phyloP scores from a whole-genome alignment of 768 basidiomycete species.

The Cystofilobasidium bisporidii region DNA sequence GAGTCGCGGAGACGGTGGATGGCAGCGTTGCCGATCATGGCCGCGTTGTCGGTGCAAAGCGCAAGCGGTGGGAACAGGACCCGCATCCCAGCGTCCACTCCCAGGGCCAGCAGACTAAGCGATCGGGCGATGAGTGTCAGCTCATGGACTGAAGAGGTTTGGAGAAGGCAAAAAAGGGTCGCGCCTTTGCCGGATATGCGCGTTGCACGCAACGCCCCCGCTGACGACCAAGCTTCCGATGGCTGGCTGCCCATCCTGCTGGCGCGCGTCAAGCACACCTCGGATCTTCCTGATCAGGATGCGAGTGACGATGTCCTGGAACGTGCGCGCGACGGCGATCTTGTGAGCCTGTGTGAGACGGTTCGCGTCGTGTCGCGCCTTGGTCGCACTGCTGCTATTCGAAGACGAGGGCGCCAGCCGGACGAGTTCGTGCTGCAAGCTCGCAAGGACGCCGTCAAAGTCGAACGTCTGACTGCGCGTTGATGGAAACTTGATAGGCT shows the following conservation, averaged over 20 bases:
- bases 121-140: no score
- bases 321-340: slow-evolving; percentile 52
- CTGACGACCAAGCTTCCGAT: slow-evolving; percentile 65
- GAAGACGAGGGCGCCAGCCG: slow-evolving; percentile 7
- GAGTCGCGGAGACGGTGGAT: neutral
- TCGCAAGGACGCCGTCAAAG: neutral
- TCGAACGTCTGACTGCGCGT: neutral
- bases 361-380: neutral
- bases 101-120: slow-evolving; percentile 2
- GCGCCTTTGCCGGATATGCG: slow-evolving; percentile 56
- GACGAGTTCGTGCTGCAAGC: neutral
- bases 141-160: slow-evolving; percentile 7
- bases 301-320: slow-evolving; percentile 59
- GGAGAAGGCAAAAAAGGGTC: slow-evolving; percentile 26
- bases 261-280: slow-evolving; percentile 47
- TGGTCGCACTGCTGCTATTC: no score
- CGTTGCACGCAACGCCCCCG: slow-evolving; percentile 89
- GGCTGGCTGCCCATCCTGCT: slow-evolving; percentile 33
- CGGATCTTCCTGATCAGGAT: slow-evolving; percentile 68
- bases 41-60: slow-evolving; percentile 14
- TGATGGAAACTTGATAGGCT: neutral
- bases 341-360: neutral
- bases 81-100: neutral
- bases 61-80: slow-evolving; percentile 18
- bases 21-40: slow-evolving; percentile 13